Evolutionary conservation across 2,329 filamentous ascomycete genomes (phyloP).

Genomic region (Fusarium udum): DNA sequence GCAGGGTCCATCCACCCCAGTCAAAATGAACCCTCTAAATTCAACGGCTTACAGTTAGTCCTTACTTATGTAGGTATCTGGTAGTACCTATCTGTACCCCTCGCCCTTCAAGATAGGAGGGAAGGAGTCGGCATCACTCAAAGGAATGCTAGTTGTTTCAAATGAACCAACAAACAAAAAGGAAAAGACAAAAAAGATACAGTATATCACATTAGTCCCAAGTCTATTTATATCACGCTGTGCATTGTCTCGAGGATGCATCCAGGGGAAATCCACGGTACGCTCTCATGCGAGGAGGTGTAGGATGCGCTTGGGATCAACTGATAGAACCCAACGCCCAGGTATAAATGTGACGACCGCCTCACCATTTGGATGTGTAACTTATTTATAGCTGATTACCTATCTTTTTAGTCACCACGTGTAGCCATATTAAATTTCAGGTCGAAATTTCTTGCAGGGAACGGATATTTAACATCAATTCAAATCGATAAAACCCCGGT

Average conservation of each 20-base stretch:
- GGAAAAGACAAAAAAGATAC: not conserved
- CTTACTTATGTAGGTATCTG: not conserved
- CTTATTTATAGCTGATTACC: not conserved
- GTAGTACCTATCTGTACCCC: not conserved
- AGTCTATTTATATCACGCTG: not conserved
- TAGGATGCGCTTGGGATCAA: conserved; percentile 16
- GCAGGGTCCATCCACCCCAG: conserved; percentile 33
- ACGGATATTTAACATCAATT: not conserved
- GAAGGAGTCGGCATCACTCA: not conserved
- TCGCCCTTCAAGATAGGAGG: not conserved
- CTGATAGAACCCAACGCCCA: not conserved
- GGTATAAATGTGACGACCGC: conserved; percentile 18
- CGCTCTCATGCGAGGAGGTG: conserved; percentile 30
- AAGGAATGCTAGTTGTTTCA: conserved; percentile 10
- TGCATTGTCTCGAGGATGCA: conserved; percentile 4
- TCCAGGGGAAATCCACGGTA: conserved; percentile 15
- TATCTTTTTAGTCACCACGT: not conserved
- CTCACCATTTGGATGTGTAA: not conserved
- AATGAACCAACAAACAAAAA: not conserved
- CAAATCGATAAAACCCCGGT: not conserved
- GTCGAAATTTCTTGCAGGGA: not conserved
- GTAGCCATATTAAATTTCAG: not conserved
- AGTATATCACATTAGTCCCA: not conserved
- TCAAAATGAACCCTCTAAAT: conserved; percentile 4
- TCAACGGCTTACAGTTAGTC: conserved; percentile 7